These are phyloP conservation scores for Acidomyces sp. DNA, from an alignment of 495 filamentous ascomycete genomes.

Conservation along the genomic window DNA sequence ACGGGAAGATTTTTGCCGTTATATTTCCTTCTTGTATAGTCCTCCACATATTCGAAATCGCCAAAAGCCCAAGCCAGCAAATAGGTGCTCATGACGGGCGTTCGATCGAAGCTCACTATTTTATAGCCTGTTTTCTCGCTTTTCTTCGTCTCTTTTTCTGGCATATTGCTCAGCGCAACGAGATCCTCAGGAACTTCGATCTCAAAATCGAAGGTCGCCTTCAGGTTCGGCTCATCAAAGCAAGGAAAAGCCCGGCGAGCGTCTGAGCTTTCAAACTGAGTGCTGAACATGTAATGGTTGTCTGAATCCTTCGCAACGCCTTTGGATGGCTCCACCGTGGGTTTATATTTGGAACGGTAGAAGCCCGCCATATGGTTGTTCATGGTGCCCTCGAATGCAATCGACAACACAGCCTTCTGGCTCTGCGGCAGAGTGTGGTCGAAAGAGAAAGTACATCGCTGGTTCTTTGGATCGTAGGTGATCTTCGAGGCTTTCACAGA, in stretches of 20 bases:
- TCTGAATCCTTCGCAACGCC: constrained; percentile 68
- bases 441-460: constrained; percentile 65
- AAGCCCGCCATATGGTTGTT: constrained; percentile 86
- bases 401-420: constrained; percentile 47
- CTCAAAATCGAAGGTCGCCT: constrained; percentile 85
- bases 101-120: constrained; percentile 69
- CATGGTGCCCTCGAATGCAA: constrained; percentile 73
- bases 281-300: constrained; percentile 77
- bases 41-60: constrained; percentile 92
- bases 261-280: constrained; percentile 94
- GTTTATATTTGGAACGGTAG: constrained; percentile 90
- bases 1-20: constrained; percentile 82
- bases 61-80: constrained; percentile 92
- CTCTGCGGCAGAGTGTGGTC: constrained; percentile 48
- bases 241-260: constrained; percentile 89
- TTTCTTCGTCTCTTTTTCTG: constrained; percentile 52
- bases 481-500: constrained; percentile 49
- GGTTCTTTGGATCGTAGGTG: constrained; percentile 63
- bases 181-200: constrained; percentile 81
- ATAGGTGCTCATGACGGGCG: constrained; percentile 89
- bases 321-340: constrained; percentile 48
- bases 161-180: constrained; percentile 89
- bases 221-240: constrained; percentile 95
- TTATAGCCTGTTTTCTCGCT: constrained; percentile 51
- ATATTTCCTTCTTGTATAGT: constrained; percentile 74